A percentile compares a stretch with the other conserved stretches of the same genome.
Evolutionary conservation across 2,329 filamentous ascomycete genomes (phyloP).

Genomic region (Penicillium sp.): DNA sequence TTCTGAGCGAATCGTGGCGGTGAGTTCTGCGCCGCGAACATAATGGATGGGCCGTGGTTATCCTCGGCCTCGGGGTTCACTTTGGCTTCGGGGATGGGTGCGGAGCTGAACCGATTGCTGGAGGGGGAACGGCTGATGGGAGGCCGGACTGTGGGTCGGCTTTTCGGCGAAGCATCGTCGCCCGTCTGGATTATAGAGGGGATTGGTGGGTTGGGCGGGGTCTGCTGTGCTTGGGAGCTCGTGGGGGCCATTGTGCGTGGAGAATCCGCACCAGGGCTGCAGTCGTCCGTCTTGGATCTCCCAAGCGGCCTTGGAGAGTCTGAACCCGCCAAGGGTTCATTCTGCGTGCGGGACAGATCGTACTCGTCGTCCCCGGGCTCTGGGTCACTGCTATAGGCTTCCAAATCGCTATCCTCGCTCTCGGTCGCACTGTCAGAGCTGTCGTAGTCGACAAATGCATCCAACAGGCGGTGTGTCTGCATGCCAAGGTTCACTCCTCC

Average conservation of each 20-base stretch:
- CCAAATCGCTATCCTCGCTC: conserved; percentile 44
- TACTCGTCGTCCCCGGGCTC: conserved; percentile 31
- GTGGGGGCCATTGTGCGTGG: conserved; percentile 3
- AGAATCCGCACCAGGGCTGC: conserved; percentile 10
- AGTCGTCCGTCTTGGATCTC: conserved; percentile 15
- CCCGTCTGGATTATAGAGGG: conserved; percentile 30
- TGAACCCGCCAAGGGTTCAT: conserved; percentile 1
- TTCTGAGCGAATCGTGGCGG: conserved; percentile 32
- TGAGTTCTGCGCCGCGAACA: conserved; percentile 63
- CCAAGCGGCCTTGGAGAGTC: conserved; percentile 5
- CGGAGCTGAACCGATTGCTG: conserved; percentile 64
- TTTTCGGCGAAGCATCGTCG: conserved; percentile 26
- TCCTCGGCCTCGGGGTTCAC: conserved; percentile 61
- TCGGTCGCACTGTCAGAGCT: conserved; percentile 52
- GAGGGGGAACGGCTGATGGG: conserved; percentile 33
- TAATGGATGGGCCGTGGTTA: conserved; percentile 69
- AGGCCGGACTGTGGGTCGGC: conserved; percentile 26
- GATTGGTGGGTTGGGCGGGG: conserved; percentile 11
- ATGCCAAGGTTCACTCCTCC: conserved; percentile 69
- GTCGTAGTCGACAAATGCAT: conserved; percentile 59
- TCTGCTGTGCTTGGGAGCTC: conserved; percentile 5
- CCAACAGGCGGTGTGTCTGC: conserved; percentile 70
- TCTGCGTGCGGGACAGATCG: conserved; percentile 2
- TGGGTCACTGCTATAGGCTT: conserved; percentile 42
- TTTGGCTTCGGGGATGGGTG: conserved; percentile 69